Base-by-base conservation (phyloP, 1,284 basidiomycete species). In the Puccinia polysora region DNA sequence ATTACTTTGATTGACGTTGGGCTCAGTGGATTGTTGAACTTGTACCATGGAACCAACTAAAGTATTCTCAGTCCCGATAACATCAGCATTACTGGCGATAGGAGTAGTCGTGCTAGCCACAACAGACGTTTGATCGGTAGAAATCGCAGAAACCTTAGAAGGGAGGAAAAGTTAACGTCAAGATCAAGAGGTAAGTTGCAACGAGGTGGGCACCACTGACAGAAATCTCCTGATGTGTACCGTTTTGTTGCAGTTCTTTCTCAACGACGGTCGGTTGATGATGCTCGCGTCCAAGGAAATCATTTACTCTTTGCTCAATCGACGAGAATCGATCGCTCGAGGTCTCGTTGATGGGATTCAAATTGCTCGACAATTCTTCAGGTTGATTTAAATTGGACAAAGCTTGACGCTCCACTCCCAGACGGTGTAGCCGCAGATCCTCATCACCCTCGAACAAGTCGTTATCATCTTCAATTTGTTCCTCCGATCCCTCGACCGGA, bases 381-480 rank as follows among this genome's bases (percentile, higher is more conserved):
- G 18, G 32, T 49, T 47, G 40, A 58, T 58, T 43, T 20, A 20
- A 58, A 40, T 55, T 18, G 25, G 34, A 6, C 15, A n/a, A 28
- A 20, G 30, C 30, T 20, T 55, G 28, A 43, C 59, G 38, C 45
- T 36, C 43, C 5, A 56, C n/a, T 60, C 58, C 47, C 20, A 56
- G 53, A 40, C 30, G 36, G 25, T 60, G 68, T 7, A 70, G 28
- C 14, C 49, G 40, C 25, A 60, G n/a, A 70, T 70, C 68, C 36
- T 62, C 20, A 32, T 70, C 68, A 36, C 47, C 68, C 56, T 70
- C 68, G 30, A 70, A 70, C n/a, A 70, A 49, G 34, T 70, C 68
- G 52, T 60, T 70, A 36, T 70, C 68, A 70, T 70, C 68, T 52
- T 62, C 55, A 30, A 52, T 28, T 36, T 60, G 38, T 20, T 47